A percentile compares a stretch with the other conserved stretches of the same genome.
phyloP scores from a whole-genome alignment of 352 stramenopile species.

The Blastocystis sp. region DNA sequence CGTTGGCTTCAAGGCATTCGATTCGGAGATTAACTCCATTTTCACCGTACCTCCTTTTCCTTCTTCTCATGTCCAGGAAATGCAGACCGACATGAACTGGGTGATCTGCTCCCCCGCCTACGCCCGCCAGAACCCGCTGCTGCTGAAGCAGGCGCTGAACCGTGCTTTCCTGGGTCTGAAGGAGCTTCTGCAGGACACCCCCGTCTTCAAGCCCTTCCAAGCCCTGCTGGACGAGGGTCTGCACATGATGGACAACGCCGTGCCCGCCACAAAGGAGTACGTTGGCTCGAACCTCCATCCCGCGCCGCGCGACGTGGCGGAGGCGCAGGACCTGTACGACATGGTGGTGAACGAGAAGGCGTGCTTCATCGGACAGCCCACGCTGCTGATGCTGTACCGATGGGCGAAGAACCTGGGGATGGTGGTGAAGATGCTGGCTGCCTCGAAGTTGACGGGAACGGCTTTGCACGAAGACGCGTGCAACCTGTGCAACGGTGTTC shows the following conservation, averaged over 20 bases:
- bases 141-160: background rate
- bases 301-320: background rate
- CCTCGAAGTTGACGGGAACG: background rate
- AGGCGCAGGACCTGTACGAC: slow-evolving; percentile 37
- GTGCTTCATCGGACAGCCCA: slow-evolving; percentile 17
- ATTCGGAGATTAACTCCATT: slow-evolving; percentile 6
- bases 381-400: background rate
- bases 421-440: background rate
- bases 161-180: slow-evolving; percentile 22
- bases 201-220: background rate
- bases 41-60: background rate
- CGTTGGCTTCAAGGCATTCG: background rate
- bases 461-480: too few relatives aligned
- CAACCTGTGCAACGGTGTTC: too few relatives aligned
- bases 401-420: slow-evolving; percentile 11
- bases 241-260: slow-evolving; percentile 7
- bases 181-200: background rate
- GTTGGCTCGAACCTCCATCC: background rate
- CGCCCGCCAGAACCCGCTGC: background rate
- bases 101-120: background rate
- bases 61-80: background rate
- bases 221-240: background rate
- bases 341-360: slow-evolving; percentile 37
- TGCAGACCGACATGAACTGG: background rate
- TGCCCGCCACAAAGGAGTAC: background rate